phyloP scores from a whole-genome alignment of 139 green algal genomes.

The Picocystis salinarum region DNA sequence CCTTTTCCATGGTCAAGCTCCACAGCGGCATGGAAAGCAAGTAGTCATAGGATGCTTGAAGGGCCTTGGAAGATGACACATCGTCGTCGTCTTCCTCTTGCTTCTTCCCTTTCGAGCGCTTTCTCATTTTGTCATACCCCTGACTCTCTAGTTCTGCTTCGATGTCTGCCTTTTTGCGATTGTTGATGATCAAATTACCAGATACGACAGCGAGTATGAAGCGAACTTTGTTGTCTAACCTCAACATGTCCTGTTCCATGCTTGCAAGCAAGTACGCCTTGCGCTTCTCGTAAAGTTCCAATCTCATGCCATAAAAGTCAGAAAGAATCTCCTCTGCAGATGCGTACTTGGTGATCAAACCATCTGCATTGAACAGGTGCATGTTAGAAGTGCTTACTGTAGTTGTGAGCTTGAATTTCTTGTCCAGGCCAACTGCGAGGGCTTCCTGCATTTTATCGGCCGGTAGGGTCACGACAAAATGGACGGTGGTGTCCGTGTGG shows the following conservation, averaged over 20 bases:
- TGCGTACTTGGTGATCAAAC: conserved; percentile 76
- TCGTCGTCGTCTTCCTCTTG: conserved; percentile 24
- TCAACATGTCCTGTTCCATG: conserved; percentile 47
- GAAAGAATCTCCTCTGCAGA: conserved; percentile 64
- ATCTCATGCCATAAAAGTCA: conserved; percentile 74
- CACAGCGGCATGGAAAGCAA: conserved; percentile 86
- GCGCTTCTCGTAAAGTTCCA: conserved; percentile 71
- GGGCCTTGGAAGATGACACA: neutral
- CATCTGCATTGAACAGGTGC: conserved; percentile 81
- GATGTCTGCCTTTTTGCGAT: conserved; percentile 64
- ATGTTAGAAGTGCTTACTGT: conserved; percentile 88
- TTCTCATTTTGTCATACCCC: conserved; percentile 51
- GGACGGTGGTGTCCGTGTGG: conserved; percentile 74
- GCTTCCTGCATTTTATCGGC: conserved; percentile 39
- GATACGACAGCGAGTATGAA: conserved; percentile 88
- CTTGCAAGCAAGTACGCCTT: conserved; percentile 26
- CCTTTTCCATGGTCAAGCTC: conserved; percentile 85
- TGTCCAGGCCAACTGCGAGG: conserved; percentile 33
- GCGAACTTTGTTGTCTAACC: conserved; percentile 63
- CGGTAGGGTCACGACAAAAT: conserved; percentile 63
- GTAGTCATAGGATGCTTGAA: conserved; percentile 66
- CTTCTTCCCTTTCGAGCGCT: neutral
- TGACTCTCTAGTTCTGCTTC: conserved; percentile 54
- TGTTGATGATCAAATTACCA: conserved; percentile 59
- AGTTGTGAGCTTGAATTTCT: conserved; percentile 78